Evolutionary conservation across 2,329 filamentous ascomycete genomes (phyloP).

Genomic region (Atkinsonella texensis): DNA sequence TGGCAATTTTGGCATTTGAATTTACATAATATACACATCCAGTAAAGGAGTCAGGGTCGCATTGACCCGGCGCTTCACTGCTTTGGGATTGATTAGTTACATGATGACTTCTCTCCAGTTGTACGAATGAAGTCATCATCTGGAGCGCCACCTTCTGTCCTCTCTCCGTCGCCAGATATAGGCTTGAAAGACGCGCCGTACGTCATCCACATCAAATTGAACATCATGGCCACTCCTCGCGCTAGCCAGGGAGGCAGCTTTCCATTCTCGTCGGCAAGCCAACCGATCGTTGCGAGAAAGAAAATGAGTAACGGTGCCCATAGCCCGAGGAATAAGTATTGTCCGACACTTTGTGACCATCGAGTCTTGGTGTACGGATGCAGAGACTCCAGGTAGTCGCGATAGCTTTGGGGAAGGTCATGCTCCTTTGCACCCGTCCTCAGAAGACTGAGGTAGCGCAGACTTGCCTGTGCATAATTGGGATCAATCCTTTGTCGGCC

Average conservation of each 20-base stretch:
- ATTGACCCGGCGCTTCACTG: no score
- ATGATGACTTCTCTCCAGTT: neutral
- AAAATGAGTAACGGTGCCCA: constrained; percentile 46
- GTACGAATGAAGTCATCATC: neutral
- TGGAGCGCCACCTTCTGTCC: constrained; percentile 26
- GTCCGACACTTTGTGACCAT: constrained; percentile 52
- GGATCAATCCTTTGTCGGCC: constrained; percentile 46
- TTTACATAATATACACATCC: no score
- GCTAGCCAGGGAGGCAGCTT: constrained; percentile 57
- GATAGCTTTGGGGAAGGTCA: constrained; percentile 67
- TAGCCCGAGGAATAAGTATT: constrained; percentile 44
- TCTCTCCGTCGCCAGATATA: constrained; percentile 80
- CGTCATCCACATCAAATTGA: constrained; percentile 33
- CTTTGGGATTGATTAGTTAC: no score
- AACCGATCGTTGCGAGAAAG: constrained; percentile 28
- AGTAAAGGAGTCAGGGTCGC: no score
- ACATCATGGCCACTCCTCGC: constrained; percentile 35
- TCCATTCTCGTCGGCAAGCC: constrained; percentile 55
- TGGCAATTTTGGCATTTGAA: no score
- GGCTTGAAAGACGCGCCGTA: constrained; percentile 39
- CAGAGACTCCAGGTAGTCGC: constrained; percentile 56
- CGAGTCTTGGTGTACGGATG: constrained; percentile 61
- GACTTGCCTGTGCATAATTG: constrained; percentile 69
- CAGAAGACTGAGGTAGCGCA: constrained; percentile 73
- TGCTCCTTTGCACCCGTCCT: constrained; percentile 69